Percentiles rank a stretch among this genome's conserved stretches.
Conservation (phyloP, 2,329 filamentous ascomycete species). For the Huntiella savannae region DNA sequence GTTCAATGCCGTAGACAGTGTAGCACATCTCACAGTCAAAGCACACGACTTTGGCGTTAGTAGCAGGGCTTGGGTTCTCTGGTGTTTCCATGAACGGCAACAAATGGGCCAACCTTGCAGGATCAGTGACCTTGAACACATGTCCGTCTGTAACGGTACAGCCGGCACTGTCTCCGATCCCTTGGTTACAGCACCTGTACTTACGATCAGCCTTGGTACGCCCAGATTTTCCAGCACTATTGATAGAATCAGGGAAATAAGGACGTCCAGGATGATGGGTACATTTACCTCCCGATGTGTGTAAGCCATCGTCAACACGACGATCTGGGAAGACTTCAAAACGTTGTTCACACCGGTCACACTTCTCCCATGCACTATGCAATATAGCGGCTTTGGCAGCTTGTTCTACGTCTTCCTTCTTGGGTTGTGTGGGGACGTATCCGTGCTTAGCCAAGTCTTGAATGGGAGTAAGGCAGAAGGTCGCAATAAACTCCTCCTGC, state of each 20-base stretch:
- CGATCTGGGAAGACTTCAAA: slow-evolving; percentile 88
- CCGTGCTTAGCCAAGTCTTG: slow-evolving; percentile 45
- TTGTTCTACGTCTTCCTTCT: slow-evolving; percentile 42
- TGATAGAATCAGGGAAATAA: slow-evolving; percentile 37
- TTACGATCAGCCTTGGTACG: slow-evolving; percentile 14
- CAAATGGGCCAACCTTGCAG: slow-evolving; percentile 55
- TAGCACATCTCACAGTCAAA: slow-evolving; percentile 99
- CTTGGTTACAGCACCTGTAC: slow-evolving; percentile 63
- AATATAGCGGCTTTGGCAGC: slow-evolving; percentile 46
- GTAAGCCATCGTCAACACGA: slow-evolving; percentile 52
- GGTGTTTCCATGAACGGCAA: slow-evolving; percentile 71
- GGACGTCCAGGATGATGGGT: slow-evolving; percentile 61
- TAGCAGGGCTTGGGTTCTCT: slow-evolving; percentile 30
- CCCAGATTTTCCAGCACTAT: slow-evolving; percentile 27
- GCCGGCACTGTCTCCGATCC: slow-evolving; percentile 51
- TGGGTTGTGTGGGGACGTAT: slow-evolving; percentile 54
- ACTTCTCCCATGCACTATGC: slow-evolving; percentile 65
- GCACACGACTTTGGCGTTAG: slow-evolving; percentile 44
- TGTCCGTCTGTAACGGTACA: slow-evolving; percentile 56
- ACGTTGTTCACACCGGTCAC: slow-evolving; percentile 66
- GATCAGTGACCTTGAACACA: slow-evolving; percentile 69
- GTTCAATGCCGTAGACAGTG: slow-evolving; percentile 69
- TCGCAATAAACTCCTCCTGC: slow-evolving; percentile 50
- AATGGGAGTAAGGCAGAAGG: slow-evolving; percentile 44
- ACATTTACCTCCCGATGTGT: slow-evolving; percentile 62